Evolutionary conservation across 2,329 filamentous ascomycete species (phyloP), one percentile per base, ranked within the genome.

Genomic region (Phaeosphaeriaceae sp.): DNA sequence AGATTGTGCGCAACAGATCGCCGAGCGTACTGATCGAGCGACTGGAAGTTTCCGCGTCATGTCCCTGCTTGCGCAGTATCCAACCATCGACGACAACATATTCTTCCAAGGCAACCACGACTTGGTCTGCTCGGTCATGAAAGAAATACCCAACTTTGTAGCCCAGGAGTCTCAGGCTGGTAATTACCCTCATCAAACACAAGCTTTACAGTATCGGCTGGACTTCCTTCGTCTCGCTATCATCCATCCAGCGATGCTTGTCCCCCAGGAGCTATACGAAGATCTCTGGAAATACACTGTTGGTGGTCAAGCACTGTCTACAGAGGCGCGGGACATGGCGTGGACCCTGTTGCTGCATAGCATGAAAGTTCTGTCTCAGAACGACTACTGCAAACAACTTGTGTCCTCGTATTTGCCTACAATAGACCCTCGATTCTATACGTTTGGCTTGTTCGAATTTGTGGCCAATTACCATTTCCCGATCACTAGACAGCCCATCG

Each of bases 221-320:
- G 88, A 85, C 53, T 83, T 88, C 46, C 84, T 88, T 52, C 79
- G 77, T 53, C 80, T 78, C 45, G 82, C 93, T 40, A 84, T 94
- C 33, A 77, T 81, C 33, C 79, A 87, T 51, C 85, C 86, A n/a
- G 84, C 89, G 1, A 79, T 83, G 9, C 85, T 86, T 0, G 84
- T 96, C 48, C 84, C 86, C 0, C 70, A 81, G 2, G 85, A 89
- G 1, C 81, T 91, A 3, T 88, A 89, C 17, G 79, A 82, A 44
- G 81, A 81, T 13, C 82, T 96, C 1, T 96, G 92, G 91, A 82
- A 89, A 56, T 81, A 89, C 41, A 81, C 95, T 24, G 87, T 96
- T 48, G 90, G 92, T 13, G 81, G 84, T 4, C 78, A 82, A 41
- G 86, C 88, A 3, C 78, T 87, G 3, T 86, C 84, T 22, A 78